These are phyloP conservation scores for Aureobasidium sp. DNA, from an alignment of 2,329 filamentous ascomycete genomes.

Conservation along the genomic window DNA sequence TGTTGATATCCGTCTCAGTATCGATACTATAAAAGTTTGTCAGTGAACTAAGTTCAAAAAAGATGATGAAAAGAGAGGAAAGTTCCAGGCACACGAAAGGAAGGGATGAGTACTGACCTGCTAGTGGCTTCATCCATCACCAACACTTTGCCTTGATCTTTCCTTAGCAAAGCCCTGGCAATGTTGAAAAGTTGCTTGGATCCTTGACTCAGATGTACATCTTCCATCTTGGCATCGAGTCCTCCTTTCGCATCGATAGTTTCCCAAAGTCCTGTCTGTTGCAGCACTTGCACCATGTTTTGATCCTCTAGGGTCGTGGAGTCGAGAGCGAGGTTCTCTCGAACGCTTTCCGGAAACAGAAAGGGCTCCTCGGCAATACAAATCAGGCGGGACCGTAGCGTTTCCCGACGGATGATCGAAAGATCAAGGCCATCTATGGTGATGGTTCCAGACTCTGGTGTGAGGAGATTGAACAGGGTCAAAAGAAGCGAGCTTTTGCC, in stretches of 20 bases:
- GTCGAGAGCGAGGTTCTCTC: constrained; percentile 40
- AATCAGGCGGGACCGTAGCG: constrained; percentile 35
- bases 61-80: neutral
- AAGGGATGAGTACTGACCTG: neutral
- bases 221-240: constrained; percentile 28
- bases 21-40: neutral
- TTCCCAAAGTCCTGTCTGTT: constrained; percentile 34
- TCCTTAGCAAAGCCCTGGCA: constrained; percentile 36
- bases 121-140: constrained; percentile 25
- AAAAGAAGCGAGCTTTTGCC: constrained; percentile 44
- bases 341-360: constrained; percentile 38
- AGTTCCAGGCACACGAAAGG: neutral
- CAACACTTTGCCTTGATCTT: constrained; percentile 28
- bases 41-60: neutral
- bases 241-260: constrained; percentile 24
- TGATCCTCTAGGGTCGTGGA: constrained; percentile 26
- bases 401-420: constrained; percentile 31
- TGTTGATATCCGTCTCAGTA: neutral
- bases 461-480: constrained; percentile 40
- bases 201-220: constrained; percentile 33
- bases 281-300: constrained; percentile 33
- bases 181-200: constrained; percentile 43
- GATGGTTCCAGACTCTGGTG: constrained; percentile 36
- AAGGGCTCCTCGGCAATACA: constrained; percentile 45
- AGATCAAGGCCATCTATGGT: constrained; percentile 41